Conservation (phyloP, 257 asterid species). For the Salvia hispanica region DNA sequence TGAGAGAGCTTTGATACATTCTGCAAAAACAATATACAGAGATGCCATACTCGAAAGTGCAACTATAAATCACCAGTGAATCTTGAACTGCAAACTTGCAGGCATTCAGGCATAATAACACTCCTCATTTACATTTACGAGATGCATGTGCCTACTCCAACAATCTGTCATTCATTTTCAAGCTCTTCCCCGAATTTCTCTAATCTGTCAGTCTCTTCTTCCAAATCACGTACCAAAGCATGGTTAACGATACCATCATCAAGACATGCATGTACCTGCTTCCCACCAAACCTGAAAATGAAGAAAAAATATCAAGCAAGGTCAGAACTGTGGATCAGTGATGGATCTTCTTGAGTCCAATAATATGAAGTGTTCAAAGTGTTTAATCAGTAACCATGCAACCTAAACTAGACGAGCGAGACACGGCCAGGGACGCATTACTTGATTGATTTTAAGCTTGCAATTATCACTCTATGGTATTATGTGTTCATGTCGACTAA, state of each 20-base stretch:
- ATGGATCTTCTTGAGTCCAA: not conserved
- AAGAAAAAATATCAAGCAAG: not conserved
- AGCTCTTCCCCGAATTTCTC: constrained; percentile 93
- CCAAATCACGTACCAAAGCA: constrained; percentile 74
- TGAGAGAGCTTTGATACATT: too few species aligned
- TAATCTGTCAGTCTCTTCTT: constrained; percentile 81
- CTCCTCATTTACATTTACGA: constrained; percentile 26
- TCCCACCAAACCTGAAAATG: constrained; percentile 74
- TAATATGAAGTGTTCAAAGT: not conserved
- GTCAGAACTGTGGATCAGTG: not conserved
- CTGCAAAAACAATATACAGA: too few species aligned
- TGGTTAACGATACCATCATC: constrained; percentile 89
- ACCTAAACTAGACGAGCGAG: not conserved
- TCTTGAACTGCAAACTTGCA: constrained; percentile 26
- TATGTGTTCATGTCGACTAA: not conserved
- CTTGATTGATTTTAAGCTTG: not conserved
- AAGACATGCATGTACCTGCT: constrained; percentile 69
- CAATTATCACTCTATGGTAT: not conserved
- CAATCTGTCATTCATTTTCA: constrained; percentile 55
- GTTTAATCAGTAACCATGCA: not conserved
- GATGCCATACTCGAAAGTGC: too few species aligned
- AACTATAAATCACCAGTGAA: not conserved
- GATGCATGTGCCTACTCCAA: not conserved
- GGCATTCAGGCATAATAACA: too few species aligned
- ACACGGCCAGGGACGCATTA: not conserved